These are phyloP conservation scores for Mycotypha africana DNA, from an alignment of 371 early-diverging fungal species.

Conservation along the genomic window DNA sequence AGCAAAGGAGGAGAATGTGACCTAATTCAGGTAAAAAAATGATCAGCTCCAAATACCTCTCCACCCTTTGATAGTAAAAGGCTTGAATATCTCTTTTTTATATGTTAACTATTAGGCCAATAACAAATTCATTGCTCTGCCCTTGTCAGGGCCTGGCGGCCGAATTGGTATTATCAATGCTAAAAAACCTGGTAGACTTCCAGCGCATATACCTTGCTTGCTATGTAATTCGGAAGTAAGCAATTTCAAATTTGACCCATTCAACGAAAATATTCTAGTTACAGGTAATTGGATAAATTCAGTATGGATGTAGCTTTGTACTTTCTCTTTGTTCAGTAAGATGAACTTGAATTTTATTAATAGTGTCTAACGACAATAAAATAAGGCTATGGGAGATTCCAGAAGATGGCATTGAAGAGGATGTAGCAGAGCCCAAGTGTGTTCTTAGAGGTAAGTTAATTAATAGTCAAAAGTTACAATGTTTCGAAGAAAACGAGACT, in stretches of 20 bases:
- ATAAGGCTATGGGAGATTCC: slow-evolving; percentile 74
- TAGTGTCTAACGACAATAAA: slow-evolving; percentile 64
- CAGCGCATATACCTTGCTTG: slow-evolving; percentile 54
- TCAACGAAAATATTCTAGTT: slow-evolving; percentile 51
- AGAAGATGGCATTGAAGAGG: slow-evolving; percentile 46
- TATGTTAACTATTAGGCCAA: slow-evolving; percentile 54
- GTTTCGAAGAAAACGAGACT: not conserved
- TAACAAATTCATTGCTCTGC: slow-evolving; percentile 59
- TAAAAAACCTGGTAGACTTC: slow-evolving; percentile 63
- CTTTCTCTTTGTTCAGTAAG: no score
- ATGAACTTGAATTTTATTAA: no score
- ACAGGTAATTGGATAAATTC: slow-evolving; percentile 27
- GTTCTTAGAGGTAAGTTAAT: slow-evolving; percentile 22
- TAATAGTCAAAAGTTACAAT: no score
- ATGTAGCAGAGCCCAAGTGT: slow-evolving; percentile 14
- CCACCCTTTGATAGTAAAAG: no score
- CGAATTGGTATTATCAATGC: slow-evolving; percentile 67
- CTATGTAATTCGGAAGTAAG: slow-evolving; percentile 52
- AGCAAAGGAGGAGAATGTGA: slow-evolving; percentile 65
- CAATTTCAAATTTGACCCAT: slow-evolving; percentile 69
- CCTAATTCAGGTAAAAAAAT: slow-evolving; percentile 46
- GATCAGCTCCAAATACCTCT: no score
- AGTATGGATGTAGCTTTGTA: no score
- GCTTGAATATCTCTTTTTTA: no score
- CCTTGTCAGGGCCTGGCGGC: slow-evolving; percentile 78